phyloP scores from a whole-genome alignment of 495 filamentous ascomycete genomes.

The Xylaria grammica region DNA sequence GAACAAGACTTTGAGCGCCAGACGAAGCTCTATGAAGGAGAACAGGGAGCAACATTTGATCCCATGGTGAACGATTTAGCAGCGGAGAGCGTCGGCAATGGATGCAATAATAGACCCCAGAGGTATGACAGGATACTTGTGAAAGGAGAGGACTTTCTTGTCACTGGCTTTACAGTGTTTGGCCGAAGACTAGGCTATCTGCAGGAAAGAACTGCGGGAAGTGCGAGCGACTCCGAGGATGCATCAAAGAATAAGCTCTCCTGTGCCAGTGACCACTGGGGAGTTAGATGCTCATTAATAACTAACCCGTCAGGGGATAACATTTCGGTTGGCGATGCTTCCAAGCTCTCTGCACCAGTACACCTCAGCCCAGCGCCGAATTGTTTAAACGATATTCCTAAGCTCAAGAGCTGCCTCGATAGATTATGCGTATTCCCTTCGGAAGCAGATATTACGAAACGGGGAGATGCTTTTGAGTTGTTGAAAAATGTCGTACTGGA shows the following conservation, averaged over 20 bases:
- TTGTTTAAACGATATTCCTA: conserved; percentile 27
- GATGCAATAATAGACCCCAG: conserved; percentile 56
- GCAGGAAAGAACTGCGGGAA: conserved; percentile 27
- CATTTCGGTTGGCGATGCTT: conserved; percentile 22
- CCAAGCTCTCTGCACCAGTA: conserved; percentile 33
- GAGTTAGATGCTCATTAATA: conserved; percentile 51
- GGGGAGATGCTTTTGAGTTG: conserved; percentile 49
- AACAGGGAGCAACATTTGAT: conserved; percentile 64
- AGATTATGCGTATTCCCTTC: conserved; percentile 46
- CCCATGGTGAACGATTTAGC: conserved; percentile 56
- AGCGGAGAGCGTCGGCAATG: conserved; percentile 44
- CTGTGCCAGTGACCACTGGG: conserved; percentile 64
- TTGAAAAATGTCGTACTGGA: conserved; percentile 46
- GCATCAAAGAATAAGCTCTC: conserved; percentile 9
- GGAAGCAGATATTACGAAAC: conserved; percentile 42
- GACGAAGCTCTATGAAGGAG: conserved; percentile 47
- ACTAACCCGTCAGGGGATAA: conserved; percentile 23
- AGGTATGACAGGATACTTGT: conserved; percentile 63
- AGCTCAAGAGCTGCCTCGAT: conserved; percentile 35
- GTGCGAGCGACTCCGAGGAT: conserved; percentile 11
- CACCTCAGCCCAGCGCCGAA: conserved; percentile 27
- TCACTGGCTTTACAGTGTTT: conserved; percentile 52
- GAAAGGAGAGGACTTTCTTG: conserved; percentile 42
- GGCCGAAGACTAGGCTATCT: conserved; percentile 37
- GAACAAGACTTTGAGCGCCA: conserved; percentile 23